A percentile compares a stretch with the other conserved stretches of the same genome.
Conservation (phyloP, 1,284 basidiomycete genomes). For the Mycena sp. region DNA sequence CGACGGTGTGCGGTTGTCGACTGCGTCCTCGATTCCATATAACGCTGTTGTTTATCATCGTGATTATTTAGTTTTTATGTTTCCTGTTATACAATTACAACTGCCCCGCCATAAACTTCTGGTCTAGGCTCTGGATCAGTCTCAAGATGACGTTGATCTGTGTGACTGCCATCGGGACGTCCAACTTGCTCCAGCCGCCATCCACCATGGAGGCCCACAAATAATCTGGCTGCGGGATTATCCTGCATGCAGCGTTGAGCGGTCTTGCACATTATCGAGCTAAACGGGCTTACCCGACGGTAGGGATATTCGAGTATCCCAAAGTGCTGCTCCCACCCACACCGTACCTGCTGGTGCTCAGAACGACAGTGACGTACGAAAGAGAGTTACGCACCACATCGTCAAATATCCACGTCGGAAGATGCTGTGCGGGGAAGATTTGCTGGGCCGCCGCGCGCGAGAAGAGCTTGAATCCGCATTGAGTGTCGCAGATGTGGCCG, state of each 20-base stretch:
- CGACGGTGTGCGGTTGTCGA: slow-evolving; percentile 72
- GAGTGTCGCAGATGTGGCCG: slow-evolving; percentile 90
- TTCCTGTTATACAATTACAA: too few species aligned
- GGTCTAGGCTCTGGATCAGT: slow-evolving; percentile 35
- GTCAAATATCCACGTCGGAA: slow-evolving; percentile 94
- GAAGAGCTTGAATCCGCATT: slow-evolving; percentile 97
- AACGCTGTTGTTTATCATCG: slow-evolving; percentile 12
- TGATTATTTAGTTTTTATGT: not conserved
- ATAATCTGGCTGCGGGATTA: slow-evolving; percentile 43
- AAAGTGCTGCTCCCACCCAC: slow-evolving; percentile 40
- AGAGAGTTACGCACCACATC: slow-evolving; percentile 92
- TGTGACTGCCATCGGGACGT: slow-evolving; percentile 35
- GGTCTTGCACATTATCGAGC: not conserved
- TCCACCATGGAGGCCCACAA: slow-evolving; percentile 40
- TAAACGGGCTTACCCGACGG: slow-evolving; percentile 33
- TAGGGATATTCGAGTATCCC: slow-evolving; percentile 38
- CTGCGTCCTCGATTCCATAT: slow-evolving; percentile 53
- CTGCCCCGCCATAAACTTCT: slow-evolving; percentile 25
- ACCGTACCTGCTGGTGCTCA: too few species aligned
- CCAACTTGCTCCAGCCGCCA: slow-evolving; percentile 42
- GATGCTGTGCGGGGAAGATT: slow-evolving; percentile 87
- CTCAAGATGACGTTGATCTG: slow-evolving; percentile 42
- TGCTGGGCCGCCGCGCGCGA: slow-evolving; percentile 80
- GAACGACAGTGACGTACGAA: too few species aligned
- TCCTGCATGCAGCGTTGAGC: slow-evolving; percentile 23